Conservation (phyloP, 495 filamentous ascomycete genomes). For the Chaetomium cochliodes region DNA sequence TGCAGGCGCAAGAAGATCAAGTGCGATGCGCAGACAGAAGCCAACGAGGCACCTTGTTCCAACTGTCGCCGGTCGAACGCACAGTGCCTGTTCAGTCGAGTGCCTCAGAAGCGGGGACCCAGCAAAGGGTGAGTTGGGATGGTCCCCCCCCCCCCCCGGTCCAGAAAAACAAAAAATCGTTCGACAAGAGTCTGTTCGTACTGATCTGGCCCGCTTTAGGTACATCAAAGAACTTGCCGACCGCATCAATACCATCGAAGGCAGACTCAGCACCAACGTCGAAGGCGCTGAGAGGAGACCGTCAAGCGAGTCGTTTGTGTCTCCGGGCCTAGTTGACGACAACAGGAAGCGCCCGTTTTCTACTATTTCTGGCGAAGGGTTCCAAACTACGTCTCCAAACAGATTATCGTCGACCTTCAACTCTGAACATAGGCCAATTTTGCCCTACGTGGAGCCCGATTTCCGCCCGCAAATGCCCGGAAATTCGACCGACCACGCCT, state of each 20-base stretch:
- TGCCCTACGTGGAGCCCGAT: slow-evolving; percentile 39
- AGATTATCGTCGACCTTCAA: slow-evolving; percentile 36
- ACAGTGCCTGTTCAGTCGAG: slow-evolving; percentile 83
- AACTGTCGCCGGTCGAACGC: slow-evolving; percentile 78
- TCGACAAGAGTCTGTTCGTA: neutral
- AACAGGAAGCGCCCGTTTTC: slow-evolving; percentile 48
- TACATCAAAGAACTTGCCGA: slow-evolving; percentile 98
- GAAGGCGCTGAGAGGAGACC: slow-evolving; percentile 35
- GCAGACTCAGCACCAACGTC: slow-evolving; percentile 44
- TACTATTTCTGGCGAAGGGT: slow-evolving; percentile 45
- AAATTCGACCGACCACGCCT: slow-evolving; percentile 36
- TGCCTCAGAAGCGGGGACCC: slow-evolving; percentile 91
- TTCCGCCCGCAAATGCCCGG: slow-evolving; percentile 36
- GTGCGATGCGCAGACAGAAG: slow-evolving; percentile 83
- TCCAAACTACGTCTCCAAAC: slow-evolving; percentile 35
- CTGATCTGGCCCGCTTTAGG: slow-evolving; percentile 47
- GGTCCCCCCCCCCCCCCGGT: too few species aligned
- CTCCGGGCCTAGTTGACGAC: slow-evolving; percentile 38
- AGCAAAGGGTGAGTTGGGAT: slow-evolving; percentile 81
- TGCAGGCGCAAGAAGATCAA: slow-evolving; percentile 96
- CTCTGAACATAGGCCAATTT: slow-evolving; percentile 42
- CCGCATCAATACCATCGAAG: slow-evolving; percentile 79
- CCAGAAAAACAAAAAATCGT: too few species aligned
- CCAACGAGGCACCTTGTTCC: slow-evolving; percentile 74
- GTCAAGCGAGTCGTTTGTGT: slow-evolving; percentile 40